Evolutionary conservation across 2,329 filamentous ascomycete genomes (phyloP), one percentile per base, ranked within the genome.

Genomic region (Fusarium sacchari): DNA sequence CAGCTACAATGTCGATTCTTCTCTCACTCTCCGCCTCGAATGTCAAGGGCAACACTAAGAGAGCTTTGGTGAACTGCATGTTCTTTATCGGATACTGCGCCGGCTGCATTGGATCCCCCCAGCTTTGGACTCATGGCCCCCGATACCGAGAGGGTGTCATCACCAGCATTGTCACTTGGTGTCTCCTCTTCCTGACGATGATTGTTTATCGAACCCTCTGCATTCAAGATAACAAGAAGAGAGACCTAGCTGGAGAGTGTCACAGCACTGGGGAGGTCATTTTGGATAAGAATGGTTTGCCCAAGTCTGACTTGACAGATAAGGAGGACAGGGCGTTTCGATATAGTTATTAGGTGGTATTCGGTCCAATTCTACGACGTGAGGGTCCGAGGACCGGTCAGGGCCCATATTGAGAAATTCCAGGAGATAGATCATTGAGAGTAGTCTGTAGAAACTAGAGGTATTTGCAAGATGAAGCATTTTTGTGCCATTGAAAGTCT

Each of bases 51-150:
- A 60, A 60, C 12, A 56, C 58, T 20, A 60, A 60, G 28, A 42
- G 47, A 56, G 58, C 58, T 8, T 13, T 56, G 5, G 47, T 42
- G 1, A 60, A 56, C 15, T 42, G 47, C 6, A 56, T 55, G 46
- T 60, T 60, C 58, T 60, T 60, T n/a, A 56, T 60, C n/a, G 46
- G 46, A 17, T 60, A 60, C 6, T 55, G 46, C 2, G 47, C 58
- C 15, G 58, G 46, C 28, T 55, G 46, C 10, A 60, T 60, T 9
- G 58, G 46, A 11, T 55, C 46, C 5, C 58, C 58, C 0, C 58
- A 60, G 6, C 32, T 60, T 9, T 60, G 58, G 58, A 60, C 58
- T 12, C 28, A 60, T n/a, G 47, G 47, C 4, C 58, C 58, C 2
- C 58, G 47, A 28, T 60, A 60, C 6, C 46, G 46, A 12, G 58